Evolutionary conservation across 1,284 basidiomycete genomes (phyloP).

Genomic region (Tetrapyrgos nigripes): DNA sequence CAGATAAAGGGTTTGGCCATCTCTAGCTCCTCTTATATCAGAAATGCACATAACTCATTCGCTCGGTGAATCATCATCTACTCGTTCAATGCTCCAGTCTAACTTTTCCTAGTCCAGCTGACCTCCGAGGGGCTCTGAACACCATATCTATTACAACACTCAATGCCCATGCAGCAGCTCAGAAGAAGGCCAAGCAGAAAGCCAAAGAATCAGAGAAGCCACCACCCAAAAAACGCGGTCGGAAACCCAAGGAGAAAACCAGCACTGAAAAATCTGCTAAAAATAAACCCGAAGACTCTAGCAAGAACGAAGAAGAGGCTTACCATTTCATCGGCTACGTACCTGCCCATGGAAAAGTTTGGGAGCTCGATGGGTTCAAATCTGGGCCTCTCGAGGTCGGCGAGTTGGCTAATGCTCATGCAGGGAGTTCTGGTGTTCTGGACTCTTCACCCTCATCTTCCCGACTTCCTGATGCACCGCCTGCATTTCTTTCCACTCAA

Average conservation of each 20-base stretch:
- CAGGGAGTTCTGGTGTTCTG: background rate
- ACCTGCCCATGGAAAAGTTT: conserved; percentile 64
- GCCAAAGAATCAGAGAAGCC: conserved; percentile 19
- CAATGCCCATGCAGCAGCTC: conserved; percentile 32
- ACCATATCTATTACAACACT: conserved; percentile 51
- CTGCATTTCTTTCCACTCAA: conserved; percentile 17
- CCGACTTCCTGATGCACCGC: conserved; percentile 21
- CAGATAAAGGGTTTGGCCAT: conserved; percentile 70
- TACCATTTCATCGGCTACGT: conserved; percentile 73
- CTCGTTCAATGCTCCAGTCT: background rate
- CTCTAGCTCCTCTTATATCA: conserved; percentile 56
- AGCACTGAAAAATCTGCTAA: conserved; percentile 27
- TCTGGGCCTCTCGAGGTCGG: conserved; percentile 66
- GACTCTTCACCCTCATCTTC: background rate
- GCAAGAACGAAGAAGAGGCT: conserved; percentile 46
- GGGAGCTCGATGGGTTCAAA: conserved; percentile 64
- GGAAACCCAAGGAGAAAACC: conserved; percentile 32
- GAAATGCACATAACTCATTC: conserved; percentile 61
- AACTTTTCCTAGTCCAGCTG: conserved; percentile 51
- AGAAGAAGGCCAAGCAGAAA: conserved; percentile 29
- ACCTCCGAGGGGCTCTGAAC: conserved; percentile 58
- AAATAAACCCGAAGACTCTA: conserved; percentile 26
- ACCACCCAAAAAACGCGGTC: conserved; percentile 42
- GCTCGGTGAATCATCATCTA: conserved; percentile 48
- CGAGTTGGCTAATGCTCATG: conserved; percentile 41